Percentiles rank a stretch among this genome's conserved stretches.
phyloP scores from a whole-genome alignment of 139 green algal species.

The Coelastrella sp. region DNA sequence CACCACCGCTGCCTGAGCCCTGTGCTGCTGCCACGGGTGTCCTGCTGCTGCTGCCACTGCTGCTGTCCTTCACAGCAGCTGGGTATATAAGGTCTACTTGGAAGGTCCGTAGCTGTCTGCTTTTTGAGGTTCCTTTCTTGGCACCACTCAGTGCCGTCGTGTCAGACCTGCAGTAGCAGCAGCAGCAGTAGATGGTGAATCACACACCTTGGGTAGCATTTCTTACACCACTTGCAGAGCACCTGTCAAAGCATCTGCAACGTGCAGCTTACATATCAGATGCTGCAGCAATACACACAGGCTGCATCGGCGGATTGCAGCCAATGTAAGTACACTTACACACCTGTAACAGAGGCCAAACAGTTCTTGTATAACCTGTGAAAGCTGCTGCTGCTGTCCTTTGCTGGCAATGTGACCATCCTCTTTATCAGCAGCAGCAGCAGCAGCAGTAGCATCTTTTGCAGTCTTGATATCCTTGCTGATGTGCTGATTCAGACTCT shows the following conservation, averaged over 20 bases:
- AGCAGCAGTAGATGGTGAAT: neutral
- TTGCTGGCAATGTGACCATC: neutral
- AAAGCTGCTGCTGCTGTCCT: neutral
- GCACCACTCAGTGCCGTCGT: constrained; percentile 19
- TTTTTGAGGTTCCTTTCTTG: constrained; percentile 26
- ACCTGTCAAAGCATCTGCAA: too few species aligned
- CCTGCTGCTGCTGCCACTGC: constrained; percentile 25
- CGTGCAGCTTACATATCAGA: too few species aligned
- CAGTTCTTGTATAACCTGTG: constrained; percentile 19
- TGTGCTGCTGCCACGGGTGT: constrained; percentile 9
- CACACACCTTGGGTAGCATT: neutral
- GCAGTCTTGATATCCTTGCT: neutral
- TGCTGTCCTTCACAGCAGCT: constrained; percentile 6
- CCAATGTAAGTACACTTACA: neutral
- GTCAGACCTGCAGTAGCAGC: neutral
- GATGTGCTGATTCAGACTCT: constrained; percentile 15
- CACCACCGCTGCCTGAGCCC: neutral
- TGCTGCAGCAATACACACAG: neutral
- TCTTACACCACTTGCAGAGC: neutral
- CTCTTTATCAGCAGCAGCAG: neutral
- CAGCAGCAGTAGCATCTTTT: constrained; percentile 11
- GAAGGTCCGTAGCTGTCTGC: constrained; percentile 51
- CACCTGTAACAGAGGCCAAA: constrained; percentile 48
- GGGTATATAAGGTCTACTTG: constrained; percentile 81
- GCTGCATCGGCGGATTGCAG: too few species aligned